A percentile compares a stretch with the other conserved stretches of the same genome.
These are phyloP conservation scores for Platanus orientalis DNA, from an alignment of 164 flowering plant genomes.

Conservation along the genomic window DNA sequence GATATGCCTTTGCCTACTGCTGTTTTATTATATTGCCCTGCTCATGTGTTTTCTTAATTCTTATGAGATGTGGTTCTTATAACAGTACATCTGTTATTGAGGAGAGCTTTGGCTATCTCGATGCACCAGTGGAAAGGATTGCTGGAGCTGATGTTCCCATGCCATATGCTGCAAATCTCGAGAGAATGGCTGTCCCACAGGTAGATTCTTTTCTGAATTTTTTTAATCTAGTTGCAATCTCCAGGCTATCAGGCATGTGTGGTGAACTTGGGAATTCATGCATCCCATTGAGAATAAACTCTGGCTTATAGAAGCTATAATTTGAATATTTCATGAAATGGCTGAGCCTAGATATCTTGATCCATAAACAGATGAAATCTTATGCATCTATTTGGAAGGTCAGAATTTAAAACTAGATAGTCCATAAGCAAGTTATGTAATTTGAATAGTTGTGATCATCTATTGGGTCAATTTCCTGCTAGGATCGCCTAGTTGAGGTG, in stretches of 20 bases:
- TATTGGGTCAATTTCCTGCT: too few species aligned
- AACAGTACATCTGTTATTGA: constrained; percentile 76
- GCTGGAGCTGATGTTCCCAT: constrained; percentile 89
- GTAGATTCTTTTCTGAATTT: constrained; percentile 23
- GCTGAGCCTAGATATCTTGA: too few species aligned
- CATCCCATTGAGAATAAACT: too few species aligned
- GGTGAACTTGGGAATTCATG: not conserved
- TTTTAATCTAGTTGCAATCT: not conserved
- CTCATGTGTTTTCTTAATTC: too few species aligned
- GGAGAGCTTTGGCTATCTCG: constrained; percentile 91
- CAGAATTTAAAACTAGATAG: too few species aligned
- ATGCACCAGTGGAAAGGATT: constrained; percentile 90
- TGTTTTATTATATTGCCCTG: not conserved
- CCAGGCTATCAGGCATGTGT: not conserved
- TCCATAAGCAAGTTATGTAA: too few species aligned
- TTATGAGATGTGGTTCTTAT: constrained; percentile 3
- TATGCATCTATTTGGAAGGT: too few species aligned
- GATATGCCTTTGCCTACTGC: not conserved
- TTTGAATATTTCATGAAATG: too few species aligned
- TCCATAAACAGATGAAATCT: too few species aligned
- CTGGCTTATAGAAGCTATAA: too few species aligned
- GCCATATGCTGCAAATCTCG: constrained; percentile 96
- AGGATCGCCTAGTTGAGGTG: too few species aligned
- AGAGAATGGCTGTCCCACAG: constrained; percentile 91
- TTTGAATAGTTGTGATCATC: too few species aligned